Base-by-base conservation (phyloP, 164 flowering plant genomes). In the Magnolia changhungtana region DNA sequence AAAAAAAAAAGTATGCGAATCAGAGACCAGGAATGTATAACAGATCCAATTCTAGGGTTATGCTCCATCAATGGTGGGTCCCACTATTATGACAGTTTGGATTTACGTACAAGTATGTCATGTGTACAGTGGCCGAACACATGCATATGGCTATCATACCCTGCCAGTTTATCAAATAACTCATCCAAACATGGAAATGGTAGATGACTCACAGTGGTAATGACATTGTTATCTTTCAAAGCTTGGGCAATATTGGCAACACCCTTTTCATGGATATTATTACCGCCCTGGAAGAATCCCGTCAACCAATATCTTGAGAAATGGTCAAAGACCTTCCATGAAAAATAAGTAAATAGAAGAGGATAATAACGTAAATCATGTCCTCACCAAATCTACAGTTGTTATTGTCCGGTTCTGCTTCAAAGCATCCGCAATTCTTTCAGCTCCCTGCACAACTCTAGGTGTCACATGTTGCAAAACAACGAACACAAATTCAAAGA, bases 251-350 rank as follows among this genome's bases (percentile, higher is more conserved):
- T 85, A 55, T 77, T 86, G 81, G 67, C 80, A 64, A 86, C 81
- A 24, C 99, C 98, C 74, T 84, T 82, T 13, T 92, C 93, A 84
- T 84, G 97, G 63, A 96, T 96, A 85, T 94, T 90, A 84, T 94
- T 92, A 24, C 99, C 99, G 8, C 97, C 98, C 99, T 94, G 86
- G 29, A 71, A 74, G 63, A 82, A 8, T 61, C 50, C 20, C 63
- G 67, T 18, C 19, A 75, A 61, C 31, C 63, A 67, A 51, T 20
- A 23, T 9, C 74, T 68, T 11, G 50, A 67, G 65, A 75, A 64
- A 67, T 19, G 21, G 63, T 14, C 8, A 10, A 61, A 69, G 14
- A 73, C 21, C 27, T 18, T 45, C n/a, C 50, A 8, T 4, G 14
- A 58, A 67, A 71, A 72, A 16, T 7, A 59, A 73, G 6, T 27